These are phyloP conservation scores for Macrolepiota dolichaula DNA, from an alignment of 768 basidiomycete genomes.

Conservation along the genomic window DNA sequence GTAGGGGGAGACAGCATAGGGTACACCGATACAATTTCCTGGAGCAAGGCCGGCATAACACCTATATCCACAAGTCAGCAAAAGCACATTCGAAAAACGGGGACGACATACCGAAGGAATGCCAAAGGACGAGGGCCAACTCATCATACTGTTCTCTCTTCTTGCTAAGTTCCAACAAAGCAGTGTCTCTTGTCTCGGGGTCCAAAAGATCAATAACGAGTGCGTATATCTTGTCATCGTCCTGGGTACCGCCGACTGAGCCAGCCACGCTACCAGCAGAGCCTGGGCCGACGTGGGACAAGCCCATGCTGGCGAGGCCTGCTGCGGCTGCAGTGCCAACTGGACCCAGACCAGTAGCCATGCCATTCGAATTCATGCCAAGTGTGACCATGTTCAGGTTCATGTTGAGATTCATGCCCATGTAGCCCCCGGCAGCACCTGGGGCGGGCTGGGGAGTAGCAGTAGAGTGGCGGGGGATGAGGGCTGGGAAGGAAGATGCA, in stretches of 20 bases:
- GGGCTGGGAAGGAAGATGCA: conserved; percentile 43
- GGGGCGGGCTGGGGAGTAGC: conserved; percentile 7
- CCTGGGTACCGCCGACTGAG: conserved; percentile 32
- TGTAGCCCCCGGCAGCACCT: background rate
- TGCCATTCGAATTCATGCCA: conserved; percentile 13
- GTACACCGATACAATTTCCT: conserved; percentile 98
- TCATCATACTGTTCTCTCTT: conserved; percentile 99
- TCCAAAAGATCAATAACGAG: conserved; percentile 88
- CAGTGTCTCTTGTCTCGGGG: conserved; percentile 79
- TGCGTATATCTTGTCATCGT: conserved; percentile 78
- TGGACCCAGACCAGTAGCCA: conserved; percentile 16
- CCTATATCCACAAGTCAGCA: conserved; percentile 49
- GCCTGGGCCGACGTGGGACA: conserved; percentile 10
- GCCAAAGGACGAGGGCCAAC: conserved; percentile 96
- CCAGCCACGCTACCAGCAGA: conserved; percentile 10
- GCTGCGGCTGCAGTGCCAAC: background rate
- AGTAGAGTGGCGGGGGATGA: conserved; percentile 48
- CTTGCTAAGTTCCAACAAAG: conserved; percentile 94
- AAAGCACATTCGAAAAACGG: conserved; percentile 14
- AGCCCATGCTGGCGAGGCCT: background rate
- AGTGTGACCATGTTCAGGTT: conserved; percentile 20
- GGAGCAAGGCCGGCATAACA: conserved; percentile 94
- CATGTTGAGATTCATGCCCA: conserved; percentile 19
- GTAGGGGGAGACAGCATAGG: conserved; percentile 93
- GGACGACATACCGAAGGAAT: conserved; percentile 78